A percentile compares a stretch with the other conserved stretches of the same genome.
phyloP scores from a whole-genome alignment of 805 yeast genomes.

The Kodamaea restingae region DNA sequence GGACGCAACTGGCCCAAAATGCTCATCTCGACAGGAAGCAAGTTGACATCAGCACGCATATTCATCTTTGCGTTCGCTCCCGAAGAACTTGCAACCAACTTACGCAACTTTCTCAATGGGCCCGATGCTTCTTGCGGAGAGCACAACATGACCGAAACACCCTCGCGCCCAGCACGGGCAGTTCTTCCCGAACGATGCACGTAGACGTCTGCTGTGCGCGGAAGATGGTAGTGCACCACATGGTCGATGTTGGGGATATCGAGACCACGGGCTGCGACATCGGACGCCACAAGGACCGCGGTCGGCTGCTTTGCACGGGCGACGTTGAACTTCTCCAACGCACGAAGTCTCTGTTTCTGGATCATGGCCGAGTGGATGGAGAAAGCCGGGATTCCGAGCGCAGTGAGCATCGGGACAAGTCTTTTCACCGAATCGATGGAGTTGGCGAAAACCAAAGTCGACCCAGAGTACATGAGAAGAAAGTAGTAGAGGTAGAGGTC shows the following conservation, averaged over 20 bases:
- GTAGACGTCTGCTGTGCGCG: constrained; percentile 90
- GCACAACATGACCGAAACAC: constrained; percentile 91
- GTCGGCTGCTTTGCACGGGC: constrained; percentile 45
- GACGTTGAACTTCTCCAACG: constrained; percentile 73
- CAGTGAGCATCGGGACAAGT: constrained; percentile 67
- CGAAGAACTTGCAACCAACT: constrained; percentile 40
- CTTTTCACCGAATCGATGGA: constrained; percentile 94
- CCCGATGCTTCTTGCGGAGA: constrained; percentile 93
- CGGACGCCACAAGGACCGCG: constrained; percentile 84
- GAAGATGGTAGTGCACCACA: constrained; percentile 93
- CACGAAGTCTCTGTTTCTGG: constrained; percentile 85
- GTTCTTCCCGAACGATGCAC: constrained; percentile 97
- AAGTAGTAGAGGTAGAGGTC: constrained; percentile 89
- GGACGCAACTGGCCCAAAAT: constrained; percentile 66
- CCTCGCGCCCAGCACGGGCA: constrained; percentile 92
- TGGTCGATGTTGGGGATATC: constrained; percentile 90
- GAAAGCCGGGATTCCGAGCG: constrained; percentile 63
- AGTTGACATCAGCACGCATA: constrained; percentile 50
- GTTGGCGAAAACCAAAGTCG: constrained; percentile 87
- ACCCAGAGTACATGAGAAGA: constrained; percentile 78
- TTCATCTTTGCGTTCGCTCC: constrained; percentile 21
- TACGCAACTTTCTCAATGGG: constrained; percentile 72
- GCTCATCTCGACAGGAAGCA: constrained; percentile 73
- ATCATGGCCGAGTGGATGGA: constrained; percentile 92
- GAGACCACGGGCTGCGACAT: constrained; percentile 97